A percentile compares a stretch with the other conserved stretches of the same genome.
Evolutionary conservation across 352 stramenopile species (phyloP).

Genomic region (Globisporangium emineosum): DNA sequence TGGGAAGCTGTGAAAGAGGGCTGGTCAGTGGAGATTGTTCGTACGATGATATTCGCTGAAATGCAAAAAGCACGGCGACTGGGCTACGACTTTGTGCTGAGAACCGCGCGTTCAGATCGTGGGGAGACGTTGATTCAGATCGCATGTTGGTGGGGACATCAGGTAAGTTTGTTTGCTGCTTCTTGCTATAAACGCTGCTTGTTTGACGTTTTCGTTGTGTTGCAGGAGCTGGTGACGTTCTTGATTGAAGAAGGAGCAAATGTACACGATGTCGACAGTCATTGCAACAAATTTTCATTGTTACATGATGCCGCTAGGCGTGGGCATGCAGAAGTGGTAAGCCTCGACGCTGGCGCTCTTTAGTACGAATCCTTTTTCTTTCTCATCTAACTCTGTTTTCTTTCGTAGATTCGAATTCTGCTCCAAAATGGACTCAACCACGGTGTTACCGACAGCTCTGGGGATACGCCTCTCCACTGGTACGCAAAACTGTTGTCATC

Average conservation of each 20-base stretch:
- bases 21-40: constrained; percentile 39
- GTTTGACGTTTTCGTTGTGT: neutral
- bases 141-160: constrained; percentile 67
- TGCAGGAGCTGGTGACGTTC: constrained; percentile 46
- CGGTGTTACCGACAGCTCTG: constrained; percentile 39
- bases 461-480: constrained; percentile 71
- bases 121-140: constrained; percentile 66
- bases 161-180: constrained; percentile 17
- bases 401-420: constrained; percentile 42
- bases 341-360: neutral
- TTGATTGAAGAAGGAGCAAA: constrained; percentile 61
- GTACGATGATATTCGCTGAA: constrained; percentile 50
- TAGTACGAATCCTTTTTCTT: neutral
- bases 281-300: constrained; percentile 58
- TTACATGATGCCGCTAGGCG: constrained; percentile 61
- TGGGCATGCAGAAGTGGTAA: constrained; percentile 50
- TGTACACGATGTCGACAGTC: constrained; percentile 45
- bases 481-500: constrained; percentile 16
- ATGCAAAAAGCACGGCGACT: constrained; percentile 61
- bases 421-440: constrained; percentile 39
- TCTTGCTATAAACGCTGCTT: neutral
- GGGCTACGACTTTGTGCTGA: constrained; percentile 54
- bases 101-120: constrained; percentile 40
- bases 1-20: constrained; percentile 69
- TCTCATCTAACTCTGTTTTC: neutral